These are phyloP conservation scores for Penicillium verrucosum DNA, from an alignment of 2,329 filamentous ascomycete species.

Conservation along the genomic window DNA sequence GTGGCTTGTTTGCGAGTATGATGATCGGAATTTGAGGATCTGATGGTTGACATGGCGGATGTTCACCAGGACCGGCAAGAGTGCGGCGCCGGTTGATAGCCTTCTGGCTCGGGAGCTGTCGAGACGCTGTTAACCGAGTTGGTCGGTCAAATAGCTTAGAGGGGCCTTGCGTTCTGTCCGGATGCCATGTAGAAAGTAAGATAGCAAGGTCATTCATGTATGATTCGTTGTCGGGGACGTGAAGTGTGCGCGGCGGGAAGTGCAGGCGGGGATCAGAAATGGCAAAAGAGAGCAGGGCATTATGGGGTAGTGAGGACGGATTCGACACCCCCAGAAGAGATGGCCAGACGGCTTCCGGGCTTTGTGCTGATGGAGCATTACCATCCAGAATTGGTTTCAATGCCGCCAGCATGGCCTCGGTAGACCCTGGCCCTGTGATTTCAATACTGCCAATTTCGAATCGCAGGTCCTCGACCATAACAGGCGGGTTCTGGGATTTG, in stretches of 20 bases:
- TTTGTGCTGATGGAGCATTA: conserved; percentile 22
- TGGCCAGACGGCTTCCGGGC: conserved; percentile 41
- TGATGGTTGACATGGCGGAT: conserved; percentile 54
- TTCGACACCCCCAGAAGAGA: conserved; percentile 57
- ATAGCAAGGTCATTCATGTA: conserved; percentile 52
- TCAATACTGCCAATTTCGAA: conserved; percentile 73
- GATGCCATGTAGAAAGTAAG: conserved; percentile 64
- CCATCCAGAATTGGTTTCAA: conserved; percentile 51
- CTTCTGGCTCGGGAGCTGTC: conserved; percentile 70
- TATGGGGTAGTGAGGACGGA: conserved; percentile 65
- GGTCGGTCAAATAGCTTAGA: conserved; percentile 66
- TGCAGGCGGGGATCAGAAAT: conserved; percentile 75
- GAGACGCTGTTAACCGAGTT: conserved; percentile 61
- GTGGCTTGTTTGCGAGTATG: conserved; percentile 59
- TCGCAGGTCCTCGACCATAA: conserved; percentile 63
- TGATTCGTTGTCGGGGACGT: conserved; percentile 38
- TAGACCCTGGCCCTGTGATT: conserved; percentile 69
- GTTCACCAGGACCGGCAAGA: conserved; percentile 59
- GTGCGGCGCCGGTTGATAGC: conserved; percentile 74
- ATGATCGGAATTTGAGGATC: conserved; percentile 79
- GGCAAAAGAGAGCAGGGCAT: conserved; percentile 69
- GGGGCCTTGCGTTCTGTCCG: conserved; percentile 52
- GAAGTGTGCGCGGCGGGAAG: conserved; percentile 64
- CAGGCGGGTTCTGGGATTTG: conserved; percentile 60
- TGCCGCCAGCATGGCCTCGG: conserved; percentile 70